Conservation (phyloP, 257 asterid genomes). For the Thymus mandschuricus region DNA sequence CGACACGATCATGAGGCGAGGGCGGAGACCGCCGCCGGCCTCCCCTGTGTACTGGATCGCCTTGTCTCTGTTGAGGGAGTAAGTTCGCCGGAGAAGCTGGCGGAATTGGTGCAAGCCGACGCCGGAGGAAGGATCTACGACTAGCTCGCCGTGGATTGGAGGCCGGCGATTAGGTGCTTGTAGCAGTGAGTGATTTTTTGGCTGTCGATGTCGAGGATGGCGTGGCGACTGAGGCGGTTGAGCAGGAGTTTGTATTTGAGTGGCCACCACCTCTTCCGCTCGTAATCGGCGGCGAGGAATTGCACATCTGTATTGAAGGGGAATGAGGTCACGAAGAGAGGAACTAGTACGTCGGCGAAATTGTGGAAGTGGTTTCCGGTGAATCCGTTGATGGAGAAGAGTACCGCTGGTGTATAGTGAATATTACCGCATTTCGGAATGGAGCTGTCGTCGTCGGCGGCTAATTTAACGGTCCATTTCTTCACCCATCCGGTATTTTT, state of each 20-base stretch:
- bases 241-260: constrained; percentile 44
- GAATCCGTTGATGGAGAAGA: constrained; percentile 67
- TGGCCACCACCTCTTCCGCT: constrained; percentile 66
- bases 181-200: constrained; percentile 55
- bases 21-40: constrained; percentile 28
- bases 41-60: constrained; percentile 21
- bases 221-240: constrained; percentile 42
- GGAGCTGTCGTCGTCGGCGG: neutral
- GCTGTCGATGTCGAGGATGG: constrained; percentile 49
- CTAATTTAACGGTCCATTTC: constrained; percentile 54
- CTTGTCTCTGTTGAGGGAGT: constrained; percentile 45
- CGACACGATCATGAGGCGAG: constrained; percentile 68
- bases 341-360: constrained; percentile 60
- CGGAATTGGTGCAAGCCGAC: constrained; percentile 52
- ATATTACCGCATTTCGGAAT: constrained; percentile 46
- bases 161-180: constrained; percentile 47
- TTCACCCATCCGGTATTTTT: constrained; percentile 41
- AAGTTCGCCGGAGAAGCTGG: constrained; percentile 50
- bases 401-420: constrained; percentile 56
- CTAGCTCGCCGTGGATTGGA: constrained; percentile 50
- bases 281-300: constrained; percentile 49
- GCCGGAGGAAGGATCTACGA: constrained; percentile 17
- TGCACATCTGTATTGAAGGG: constrained; percentile 49
- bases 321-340: constrained; percentile 54
- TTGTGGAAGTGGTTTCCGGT: constrained; percentile 78